Base-by-base conservation (phyloP, 345 rosid genomes). In the Moricandia moricandioides region DNA sequence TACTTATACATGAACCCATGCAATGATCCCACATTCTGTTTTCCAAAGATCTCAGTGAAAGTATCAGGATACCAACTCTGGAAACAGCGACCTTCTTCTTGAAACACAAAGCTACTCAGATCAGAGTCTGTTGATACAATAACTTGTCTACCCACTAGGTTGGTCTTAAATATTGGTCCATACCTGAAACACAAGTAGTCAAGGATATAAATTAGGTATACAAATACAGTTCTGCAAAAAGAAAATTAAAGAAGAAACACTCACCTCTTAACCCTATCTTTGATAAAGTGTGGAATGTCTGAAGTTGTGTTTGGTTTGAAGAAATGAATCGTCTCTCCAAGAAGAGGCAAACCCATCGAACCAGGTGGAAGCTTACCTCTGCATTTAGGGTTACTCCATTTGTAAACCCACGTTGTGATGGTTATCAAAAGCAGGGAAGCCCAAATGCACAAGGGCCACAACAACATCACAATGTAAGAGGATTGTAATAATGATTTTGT, bases 41-140 rank as follows among this genome's bases (percentile, higher is more conserved):
- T 70, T 59, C 98, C 98, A 73, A 94, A 88, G 78, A 94, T 88
- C 83, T 91, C 86, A 2, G 88, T 91, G 76, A 94, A 94, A 16
- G 98, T 90, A 18, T 89, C 93, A n/a, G 98, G 98, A 78, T 94
- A 94, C 95, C 98, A 94, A 83, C 97, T 91, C 84, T 90, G 88
- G 79, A 94, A 88, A 82, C 84, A 67, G 13, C 79, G 83, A 8
- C 98, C 98, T 69, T 94, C 98, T 78, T 90, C 92, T 76, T 87
- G 96, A 84, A 94, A 91, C 73, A 94, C 84, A 63, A 85, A 90
- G 73, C 86, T 72, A 81, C 90, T 90, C 76, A 94, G 85, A 75
- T 94, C 97, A 47, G 97, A 79, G 82, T 94, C 98, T 9, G 97
- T 80, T 13, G 97, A 94, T 43, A 94, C 83, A 2, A 94, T 78